phyloP scores from a whole-genome alignment of 805 yeast genomes.

The Lipomyces starkeyi region DNA sequence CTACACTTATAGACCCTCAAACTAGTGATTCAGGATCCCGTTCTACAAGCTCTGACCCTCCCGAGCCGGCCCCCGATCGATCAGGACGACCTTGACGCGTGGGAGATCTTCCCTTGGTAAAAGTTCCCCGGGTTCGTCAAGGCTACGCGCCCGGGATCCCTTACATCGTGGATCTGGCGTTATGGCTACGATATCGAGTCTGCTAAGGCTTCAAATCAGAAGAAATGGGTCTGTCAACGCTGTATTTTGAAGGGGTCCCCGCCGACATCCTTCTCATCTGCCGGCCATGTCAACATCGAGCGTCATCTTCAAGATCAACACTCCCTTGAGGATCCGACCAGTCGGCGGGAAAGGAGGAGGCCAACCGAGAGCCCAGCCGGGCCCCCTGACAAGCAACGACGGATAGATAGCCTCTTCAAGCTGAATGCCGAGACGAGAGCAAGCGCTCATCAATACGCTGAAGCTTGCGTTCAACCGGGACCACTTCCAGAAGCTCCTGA shows the following conservation, averaged over 20 bases:
- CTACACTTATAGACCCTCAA: neutral
- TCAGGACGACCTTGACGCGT: neutral
- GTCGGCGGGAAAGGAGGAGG: neutral
- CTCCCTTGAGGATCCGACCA: slow-evolving; percentile 6
- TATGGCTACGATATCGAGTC: no score
- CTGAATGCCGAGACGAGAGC: no score
- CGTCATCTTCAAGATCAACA: slow-evolving; percentile 1
- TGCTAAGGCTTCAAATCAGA: neutral
- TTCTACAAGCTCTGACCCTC: slow-evolving; percentile 6
- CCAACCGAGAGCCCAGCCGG: no score
- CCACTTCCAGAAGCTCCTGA: no score
- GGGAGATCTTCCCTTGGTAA: neutral
- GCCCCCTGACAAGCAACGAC: no score
- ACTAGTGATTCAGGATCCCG: slow-evolving; percentile 6
- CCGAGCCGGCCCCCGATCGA: slow-evolving; percentile 3
- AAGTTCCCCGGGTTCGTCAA: slow-evolving; percentile 5
- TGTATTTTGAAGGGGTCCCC: neutral
- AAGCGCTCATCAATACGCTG: no score
- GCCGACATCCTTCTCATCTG: slow-evolving; percentile 7
- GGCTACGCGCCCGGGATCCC: slow-evolving; percentile 8
- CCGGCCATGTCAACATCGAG: neutral
- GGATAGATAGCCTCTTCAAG: no score
- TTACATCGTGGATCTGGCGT: slow-evolving; percentile 1
- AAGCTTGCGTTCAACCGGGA: no score
- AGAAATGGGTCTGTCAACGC: slow-evolving; percentile 8